Conservation (phyloP, 805 yeast species). For the Osmozyma mogii region DNA sequence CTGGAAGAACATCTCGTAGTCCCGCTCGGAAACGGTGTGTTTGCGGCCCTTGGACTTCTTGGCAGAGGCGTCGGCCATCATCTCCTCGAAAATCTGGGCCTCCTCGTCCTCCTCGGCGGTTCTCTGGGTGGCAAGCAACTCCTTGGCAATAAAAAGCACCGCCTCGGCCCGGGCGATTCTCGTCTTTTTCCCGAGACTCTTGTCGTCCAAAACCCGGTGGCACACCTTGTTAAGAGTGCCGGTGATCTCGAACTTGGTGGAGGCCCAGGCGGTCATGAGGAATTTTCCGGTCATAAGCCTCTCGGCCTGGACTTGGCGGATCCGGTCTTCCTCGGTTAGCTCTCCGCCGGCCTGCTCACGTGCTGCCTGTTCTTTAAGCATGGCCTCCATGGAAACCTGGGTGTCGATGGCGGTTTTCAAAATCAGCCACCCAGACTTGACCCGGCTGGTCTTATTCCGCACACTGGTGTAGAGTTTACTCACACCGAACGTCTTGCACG, state of each 20-base stretch:
- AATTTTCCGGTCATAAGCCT: constrained; percentile 79
- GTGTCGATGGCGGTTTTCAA: constrained; percentile 84
- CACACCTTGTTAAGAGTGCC: constrained; percentile 77
- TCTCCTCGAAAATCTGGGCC: constrained; percentile 81
- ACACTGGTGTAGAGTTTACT: constrained; percentile 76
- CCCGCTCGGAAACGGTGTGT: neutral
- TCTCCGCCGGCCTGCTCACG: constrained; percentile 24
- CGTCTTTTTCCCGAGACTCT: constrained; percentile 48
- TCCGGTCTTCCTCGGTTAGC: constrained; percentile 25
- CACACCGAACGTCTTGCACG: constrained; percentile 79
- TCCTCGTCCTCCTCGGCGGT: constrained; percentile 89
- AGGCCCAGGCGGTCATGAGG: constrained; percentile 91
- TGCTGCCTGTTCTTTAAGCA: constrained; percentile 62
- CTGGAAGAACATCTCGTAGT: constrained; percentile 1
- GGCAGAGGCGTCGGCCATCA: constrained; percentile 76
- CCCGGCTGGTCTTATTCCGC: constrained; percentile 76
- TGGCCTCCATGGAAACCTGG: constrained; percentile 66
- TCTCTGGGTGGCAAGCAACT: constrained; percentile 60
- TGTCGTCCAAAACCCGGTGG: constrained; percentile 44
- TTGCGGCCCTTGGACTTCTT: constrained; percentile 33
- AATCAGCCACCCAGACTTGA: constrained; percentile 77
- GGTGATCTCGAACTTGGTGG: constrained; percentile 81
- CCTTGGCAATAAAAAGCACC: constrained; percentile 59
- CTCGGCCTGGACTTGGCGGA: constrained; percentile 61
- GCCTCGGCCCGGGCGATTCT: constrained; percentile 76